Percentiles rank a stretch among this genome's conserved stretches.
Conservation (phyloP, 371 early-diverging fungal species). For the Mucor ambiguus region DNA sequence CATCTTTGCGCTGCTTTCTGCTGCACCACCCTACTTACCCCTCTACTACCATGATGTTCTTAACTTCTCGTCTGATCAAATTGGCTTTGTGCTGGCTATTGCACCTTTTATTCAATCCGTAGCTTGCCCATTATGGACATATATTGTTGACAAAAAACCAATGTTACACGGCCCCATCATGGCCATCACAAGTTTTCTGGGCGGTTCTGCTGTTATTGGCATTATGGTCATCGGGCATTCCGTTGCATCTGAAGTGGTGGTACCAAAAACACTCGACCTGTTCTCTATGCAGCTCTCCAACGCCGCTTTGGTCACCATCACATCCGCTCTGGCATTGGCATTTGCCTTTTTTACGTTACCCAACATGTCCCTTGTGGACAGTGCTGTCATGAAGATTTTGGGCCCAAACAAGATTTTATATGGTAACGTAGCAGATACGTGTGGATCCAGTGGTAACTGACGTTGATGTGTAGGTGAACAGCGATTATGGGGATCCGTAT, state of each 20-base stretch:
- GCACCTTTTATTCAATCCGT: conserved; percentile 51
- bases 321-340: conserved; percentile 30
- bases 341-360: conserved; percentile 49
- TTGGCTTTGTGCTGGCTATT: conserved; percentile 48
- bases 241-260: conserved; percentile 19
- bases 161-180: conserved; percentile 40
- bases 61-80: conserved; percentile 46
- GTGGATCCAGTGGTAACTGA: neutral
- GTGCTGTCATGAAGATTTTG: conserved; percentile 54
- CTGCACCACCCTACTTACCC: conserved; percentile 46
- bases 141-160: conserved; percentile 43
- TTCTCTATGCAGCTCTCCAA: conserved; percentile 20
- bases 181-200: conserved; percentile 38
- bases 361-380: conserved; percentile 47
- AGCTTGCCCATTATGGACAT: conserved; percentile 51
- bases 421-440: conserved; percentile 24
- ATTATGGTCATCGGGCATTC: conserved; percentile 42
- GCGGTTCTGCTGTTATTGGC: conserved; percentile 39
- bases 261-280: conserved; percentile 6
- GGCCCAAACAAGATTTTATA: conserved; percentile 51
- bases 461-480: conserved; percentile 35
- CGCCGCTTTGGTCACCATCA: conserved; percentile 22
- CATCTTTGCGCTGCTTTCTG: conserved; percentile 38
- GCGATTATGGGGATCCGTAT: conserved; percentile 47
- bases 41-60: conserved; percentile 46